Base-by-base conservation (phyloP, 2,329 filamentous ascomycete genomes). In the Neoscytalidium dimidiatum region DNA sequence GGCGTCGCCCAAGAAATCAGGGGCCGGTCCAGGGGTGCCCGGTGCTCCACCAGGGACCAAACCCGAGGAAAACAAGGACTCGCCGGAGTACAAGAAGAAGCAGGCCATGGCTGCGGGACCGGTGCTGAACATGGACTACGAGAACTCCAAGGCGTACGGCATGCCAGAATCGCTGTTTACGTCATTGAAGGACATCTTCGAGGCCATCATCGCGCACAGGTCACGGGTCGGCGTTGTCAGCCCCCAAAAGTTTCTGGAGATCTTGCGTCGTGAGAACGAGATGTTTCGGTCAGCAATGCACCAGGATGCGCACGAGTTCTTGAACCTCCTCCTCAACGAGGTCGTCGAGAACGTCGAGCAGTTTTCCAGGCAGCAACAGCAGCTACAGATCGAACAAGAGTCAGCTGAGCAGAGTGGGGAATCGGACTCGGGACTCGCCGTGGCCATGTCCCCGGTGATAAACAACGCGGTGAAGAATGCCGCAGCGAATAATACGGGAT, bases 211-310 rank as follows among this genome's bases (percentile, higher is more conserved):
- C 64, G 89, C 90, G 61, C 93, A 92, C 76, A 83, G 87, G 66
- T 91, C 91, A 44, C 88, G 93, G 64, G 95, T 92, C 6, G 95
- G 95, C 17, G 92, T 99, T 11, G 85, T 98, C 46, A 96, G 94
- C 73, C 95, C 95, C 1, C 90, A 94, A 72, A 90, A 94, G 67
- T 97, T 99, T 68, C 83, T 99, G 38, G 94, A 99, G 74, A 94
- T 97, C 28, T 88, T 99, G 73, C 92, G 94, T 74, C 88, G 91
- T 68, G 92, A 98, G 71, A 96, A 99, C 75, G 95, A 99, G 77
- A 94, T 97, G 90, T 99, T 99, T 73, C 89, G 93, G 66, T 94
- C 93, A 43, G 92, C 94, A 3, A 97, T 97, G 92, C 95, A 99
- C 77, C 95, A 99, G 76, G 95, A 99, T 75, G 95, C 95, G 1